These are phyloP conservation scores for Ophiosphaerella korrae DNA, from an alignment of 2,329 filamentous ascomycete species.

Conservation along the genomic window DNA sequence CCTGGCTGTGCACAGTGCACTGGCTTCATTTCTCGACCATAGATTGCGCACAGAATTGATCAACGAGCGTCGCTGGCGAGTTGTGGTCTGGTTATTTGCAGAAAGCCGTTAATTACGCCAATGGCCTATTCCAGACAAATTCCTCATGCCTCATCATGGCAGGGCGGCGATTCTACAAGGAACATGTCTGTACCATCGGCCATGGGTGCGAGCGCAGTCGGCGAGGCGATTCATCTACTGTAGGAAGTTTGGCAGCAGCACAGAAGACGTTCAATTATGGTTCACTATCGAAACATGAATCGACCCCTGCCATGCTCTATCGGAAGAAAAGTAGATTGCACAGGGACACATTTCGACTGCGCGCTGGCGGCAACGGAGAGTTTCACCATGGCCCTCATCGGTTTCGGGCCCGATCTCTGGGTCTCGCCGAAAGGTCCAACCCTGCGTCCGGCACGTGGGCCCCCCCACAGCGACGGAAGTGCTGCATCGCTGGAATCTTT, in stretches of 20 bases:
- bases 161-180: constrained; percentile 1
- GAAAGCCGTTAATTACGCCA: not conserved
- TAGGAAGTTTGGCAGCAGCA: not conserved
- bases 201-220: not conserved
- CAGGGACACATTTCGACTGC: constrained; percentile 9
- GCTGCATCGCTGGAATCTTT: constrained; percentile 5
- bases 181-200: not conserved
- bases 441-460: constrained; percentile 22
- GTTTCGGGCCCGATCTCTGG: constrained; percentile 19
- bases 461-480: constrained; percentile 14
- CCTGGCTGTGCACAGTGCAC: too few species aligned
- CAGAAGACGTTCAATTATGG: constrained; percentile 5
- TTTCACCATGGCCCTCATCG: constrained; percentile 11
- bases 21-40: too few species aligned
- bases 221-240: not conserved
- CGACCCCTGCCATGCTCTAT: constrained; percentile 6
- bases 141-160: not conserved
- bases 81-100: not conserved
- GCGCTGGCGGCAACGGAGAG: constrained; percentile 13
- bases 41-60: too few species aligned
- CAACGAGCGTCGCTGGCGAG: not conserved
- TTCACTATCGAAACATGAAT: constrained; percentile 6
- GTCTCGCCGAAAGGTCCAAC: constrained; percentile 16
- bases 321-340: constrained; percentile 3
- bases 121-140: not conserved